Evolutionary conservation across 2,329 filamentous ascomycete genomes (phyloP).

Genomic region (Alternaria postmessia): DNA sequence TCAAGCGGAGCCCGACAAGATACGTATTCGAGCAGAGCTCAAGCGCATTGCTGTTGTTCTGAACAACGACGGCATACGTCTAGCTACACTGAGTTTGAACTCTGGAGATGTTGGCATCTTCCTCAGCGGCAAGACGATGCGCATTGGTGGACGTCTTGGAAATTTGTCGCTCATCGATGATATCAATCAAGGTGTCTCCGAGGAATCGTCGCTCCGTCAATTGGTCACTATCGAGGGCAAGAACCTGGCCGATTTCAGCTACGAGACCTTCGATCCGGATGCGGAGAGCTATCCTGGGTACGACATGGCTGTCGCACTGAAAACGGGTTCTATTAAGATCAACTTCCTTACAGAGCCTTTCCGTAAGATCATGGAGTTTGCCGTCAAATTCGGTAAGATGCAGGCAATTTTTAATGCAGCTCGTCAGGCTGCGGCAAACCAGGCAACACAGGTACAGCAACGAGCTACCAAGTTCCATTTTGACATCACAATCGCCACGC

Average conservation of each 20-base stretch:
- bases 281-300: conserved; percentile 88
- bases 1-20: conserved; percentile 70
- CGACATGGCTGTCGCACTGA: conserved; percentile 87
- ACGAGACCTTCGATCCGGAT: conserved; percentile 88
- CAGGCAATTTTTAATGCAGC: conserved; percentile 98
- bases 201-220: conserved; percentile 80
- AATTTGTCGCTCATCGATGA: conserved; percentile 91
- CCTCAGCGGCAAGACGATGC: conserved; percentile 84
- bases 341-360: conserved; percentile 98
- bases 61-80: conserved; percentile 95
- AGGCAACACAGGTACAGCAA: conserved; percentile 92
- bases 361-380: conserved; percentile 95
- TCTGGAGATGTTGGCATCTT: conserved; percentile 93
- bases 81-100: conserved; percentile 91
- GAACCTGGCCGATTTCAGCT: conserved; percentile 94
- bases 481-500: conserved; percentile 90
- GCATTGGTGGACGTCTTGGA: conserved; percentile 84
- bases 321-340: conserved; percentile 93
- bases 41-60: conserved; percentile 93
- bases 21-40: conserved; percentile 90
- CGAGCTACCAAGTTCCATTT: conserved; percentile 91
- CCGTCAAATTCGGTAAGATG: conserved; percentile 99
- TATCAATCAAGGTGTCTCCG: conserved; percentile 86
- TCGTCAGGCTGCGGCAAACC: conserved; percentile 89
- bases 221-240: conserved; percentile 95